Evolutionary conservation across 225 moss, liverwort and hornwort species (phyloP), one percentile per base, ranked within the genome.

Genomic region (Physcomitrium patens): DNA sequence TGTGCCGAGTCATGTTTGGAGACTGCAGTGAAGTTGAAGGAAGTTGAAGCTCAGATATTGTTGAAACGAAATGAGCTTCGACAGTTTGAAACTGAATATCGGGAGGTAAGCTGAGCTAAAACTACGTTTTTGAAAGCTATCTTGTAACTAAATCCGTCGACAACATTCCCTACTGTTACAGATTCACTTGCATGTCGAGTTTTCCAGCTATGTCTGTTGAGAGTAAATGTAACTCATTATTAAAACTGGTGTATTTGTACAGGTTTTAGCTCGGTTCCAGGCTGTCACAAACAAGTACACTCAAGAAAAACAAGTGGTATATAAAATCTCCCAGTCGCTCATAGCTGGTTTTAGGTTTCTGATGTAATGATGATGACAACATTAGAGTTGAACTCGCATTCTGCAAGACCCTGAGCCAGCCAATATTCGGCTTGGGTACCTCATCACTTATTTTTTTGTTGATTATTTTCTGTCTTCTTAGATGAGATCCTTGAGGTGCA

Each of bases 41-140:
- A 93, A 11, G 86, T 99, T 49, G 99, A 99, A 81, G 91, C 93
- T 67, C 94, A 91, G 78, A 82, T 99, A 60, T 66, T 99, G 76
- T 70, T 81, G 45, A 99, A 99, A 81, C 90, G 93, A 43, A 91
- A 90, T 62, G 99, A 99, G 72, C 79, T 99, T 31, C 89, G 95
- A 71, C 93, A 86, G 73, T 99, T 99, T 71, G 99, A 99, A 84
- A 62, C 71, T 0, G 99, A 99, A 62, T 99, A 99, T 73, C 90
- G 93, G 76, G 99, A 99, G 93, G 97, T 93, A 58, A 63, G 62
- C 7, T 24, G 0, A 44, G 22, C 0, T 60, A 3, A 65, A 4
- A 12, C 46, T 43, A 5, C n/a, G 64, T 67, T 2, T 41, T 50
- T 62, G 49, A 3, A 65, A 44, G 15, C 23, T 15, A n/a, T 0